Conservation (phyloP, 2,329 filamentous ascomycete species). For the Trichophyton rubrum region DNA sequence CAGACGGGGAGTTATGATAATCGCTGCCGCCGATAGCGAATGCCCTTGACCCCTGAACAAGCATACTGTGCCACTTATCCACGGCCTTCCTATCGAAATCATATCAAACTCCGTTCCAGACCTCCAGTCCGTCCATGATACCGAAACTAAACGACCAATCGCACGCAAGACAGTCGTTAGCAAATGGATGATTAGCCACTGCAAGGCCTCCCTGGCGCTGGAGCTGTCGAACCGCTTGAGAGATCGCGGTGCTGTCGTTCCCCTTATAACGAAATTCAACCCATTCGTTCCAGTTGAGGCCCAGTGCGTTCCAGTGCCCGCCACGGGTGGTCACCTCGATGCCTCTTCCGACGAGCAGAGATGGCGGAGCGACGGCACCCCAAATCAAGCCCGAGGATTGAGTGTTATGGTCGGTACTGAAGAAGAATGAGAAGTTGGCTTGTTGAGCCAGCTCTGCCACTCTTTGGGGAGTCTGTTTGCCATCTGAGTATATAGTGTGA, state of each 20-base stretch:
- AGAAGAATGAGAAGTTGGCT: slow-evolving; percentile 16
- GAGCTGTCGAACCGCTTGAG: slow-evolving; percentile 11
- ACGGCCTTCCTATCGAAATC: slow-evolving; percentile 12
- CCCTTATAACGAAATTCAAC: slow-evolving; percentile 13
- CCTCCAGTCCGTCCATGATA: slow-evolving; percentile 16
- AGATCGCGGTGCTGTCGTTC: slow-evolving; percentile 6
- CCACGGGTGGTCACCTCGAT: slow-evolving; percentile 18
- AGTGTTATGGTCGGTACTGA: slow-evolving; percentile 19
- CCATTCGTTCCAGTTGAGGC: slow-evolving; percentile 12
- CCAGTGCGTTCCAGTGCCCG: slow-evolving; percentile 18
- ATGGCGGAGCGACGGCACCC: slow-evolving; percentile 12
- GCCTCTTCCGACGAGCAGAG: slow-evolving; percentile 15
- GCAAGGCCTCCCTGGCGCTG: slow-evolving; percentile 12
- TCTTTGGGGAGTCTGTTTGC: slow-evolving; percentile 13
- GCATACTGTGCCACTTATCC: slow-evolving; percentile 14
- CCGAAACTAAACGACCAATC: slow-evolving; percentile 16
- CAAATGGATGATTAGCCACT: slow-evolving; percentile 15
- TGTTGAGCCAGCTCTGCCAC: slow-evolving; percentile 12
- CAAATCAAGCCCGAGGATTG: slow-evolving; percentile 15
- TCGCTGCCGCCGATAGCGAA: slow-evolving; percentile 16
- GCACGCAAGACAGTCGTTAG: slow-evolving; percentile 12
- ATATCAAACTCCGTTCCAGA: slow-evolving; percentile 15
- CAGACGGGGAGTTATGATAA: slow-evolving; percentile 12
- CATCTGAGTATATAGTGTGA: slow-evolving; percentile 18
- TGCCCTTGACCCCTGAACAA: slow-evolving; percentile 12